These are phyloP conservation scores for Pyrenochaeta sp. DNA, from an alignment of 2,329 filamentous ascomycete genomes.

Conservation along the genomic window DNA sequence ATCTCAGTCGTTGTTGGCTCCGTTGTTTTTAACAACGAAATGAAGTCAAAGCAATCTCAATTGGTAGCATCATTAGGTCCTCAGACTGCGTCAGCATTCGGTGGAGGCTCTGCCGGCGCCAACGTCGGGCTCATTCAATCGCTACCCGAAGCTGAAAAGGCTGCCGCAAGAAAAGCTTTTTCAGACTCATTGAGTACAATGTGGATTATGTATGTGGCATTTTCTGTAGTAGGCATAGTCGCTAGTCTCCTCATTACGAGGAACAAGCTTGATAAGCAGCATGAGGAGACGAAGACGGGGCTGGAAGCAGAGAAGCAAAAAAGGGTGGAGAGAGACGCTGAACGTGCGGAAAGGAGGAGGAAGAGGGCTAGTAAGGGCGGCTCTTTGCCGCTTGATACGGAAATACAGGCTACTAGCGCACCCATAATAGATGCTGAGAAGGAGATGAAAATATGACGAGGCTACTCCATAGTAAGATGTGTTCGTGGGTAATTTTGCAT, in stretches of 20 bases:
- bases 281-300: conserved; percentile 60
- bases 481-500: not conserved
- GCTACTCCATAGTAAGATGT: not conserved
- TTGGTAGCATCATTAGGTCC: conserved; percentile 62
- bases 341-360: conserved; percentile 38
- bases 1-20: conserved; percentile 76
- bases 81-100: conserved; percentile 61
- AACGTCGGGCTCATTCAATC: conserved; percentile 66
- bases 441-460: conserved; percentile 9
- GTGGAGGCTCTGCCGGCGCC: conserved; percentile 68
- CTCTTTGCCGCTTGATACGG: conserved; percentile 24
- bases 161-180: conserved; percentile 53
- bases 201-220: conserved; percentile 60
- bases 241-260: conserved; percentile 52
- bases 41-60: conserved; percentile 63
- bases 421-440: conserved; percentile 1
- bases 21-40: conserved; percentile 81
- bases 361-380: conserved; percentile 35
- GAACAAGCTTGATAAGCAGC: conserved; percentile 53
- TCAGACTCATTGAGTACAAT: conserved; percentile 55
- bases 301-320: conserved; percentile 54
- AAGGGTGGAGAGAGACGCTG: conserved; percentile 45
- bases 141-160: conserved; percentile 59
- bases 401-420: conserved; percentile 12
- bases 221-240: conserved; percentile 51